Conservation (phyloP, 148 eudicot species). For the Amaranthus cruentus region DNA sequence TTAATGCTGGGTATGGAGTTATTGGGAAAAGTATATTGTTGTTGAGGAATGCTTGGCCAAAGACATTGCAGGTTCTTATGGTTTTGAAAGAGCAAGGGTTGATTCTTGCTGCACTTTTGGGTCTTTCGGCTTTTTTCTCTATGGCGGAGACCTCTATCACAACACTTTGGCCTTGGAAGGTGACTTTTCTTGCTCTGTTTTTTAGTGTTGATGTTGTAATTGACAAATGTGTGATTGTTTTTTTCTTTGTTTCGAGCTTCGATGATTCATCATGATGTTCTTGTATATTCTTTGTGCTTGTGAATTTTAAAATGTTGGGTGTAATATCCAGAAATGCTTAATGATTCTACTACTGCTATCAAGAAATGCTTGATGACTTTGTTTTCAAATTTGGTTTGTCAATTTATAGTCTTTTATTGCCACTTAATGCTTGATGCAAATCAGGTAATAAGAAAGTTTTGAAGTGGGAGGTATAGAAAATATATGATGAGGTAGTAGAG, state of each 20-base stretch:
- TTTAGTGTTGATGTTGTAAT: neutral
- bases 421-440: neutral
- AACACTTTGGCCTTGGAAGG: constrained; percentile 99
- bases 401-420: too few species aligned
- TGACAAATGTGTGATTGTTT: neutral
- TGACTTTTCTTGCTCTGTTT: constrained; percentile 14
- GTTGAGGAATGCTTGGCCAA: constrained; percentile 66
- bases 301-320: neutral
- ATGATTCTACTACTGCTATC: too few species aligned
- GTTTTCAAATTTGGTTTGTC: too few species aligned
- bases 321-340: too few species aligned
- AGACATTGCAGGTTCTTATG: constrained; percentile 61
- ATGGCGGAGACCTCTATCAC: constrained; percentile 99
- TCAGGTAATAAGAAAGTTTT: neutral
- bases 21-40: constrained; percentile 42
- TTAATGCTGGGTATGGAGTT: constrained; percentile 46
- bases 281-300: neutral
- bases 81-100: constrained; percentile 84
- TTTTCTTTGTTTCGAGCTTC: neutral
- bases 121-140: constrained; percentile 91
- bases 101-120: constrained; percentile 63
- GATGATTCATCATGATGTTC: neutral
- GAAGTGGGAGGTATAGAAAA: neutral
- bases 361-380: too few species aligned
- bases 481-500: neutral